Evolutionary conservation across 116 monocot genomes (phyloP).

Genomic region (Papilionanthe hybrid): DNA sequence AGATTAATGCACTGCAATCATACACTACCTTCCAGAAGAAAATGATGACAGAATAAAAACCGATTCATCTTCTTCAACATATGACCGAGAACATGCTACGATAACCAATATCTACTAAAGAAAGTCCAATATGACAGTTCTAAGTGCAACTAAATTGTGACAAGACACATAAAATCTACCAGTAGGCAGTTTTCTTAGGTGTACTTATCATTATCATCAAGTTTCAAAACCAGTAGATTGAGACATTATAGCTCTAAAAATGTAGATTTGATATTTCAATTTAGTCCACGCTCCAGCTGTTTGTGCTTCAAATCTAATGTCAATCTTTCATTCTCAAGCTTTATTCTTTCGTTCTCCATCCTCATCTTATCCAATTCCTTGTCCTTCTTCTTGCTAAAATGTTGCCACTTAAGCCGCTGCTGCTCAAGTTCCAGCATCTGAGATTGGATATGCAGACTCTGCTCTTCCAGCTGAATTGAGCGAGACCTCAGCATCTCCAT

Average conservation of each 20-base stretch:
- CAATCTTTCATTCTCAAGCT: constrained; percentile 54
- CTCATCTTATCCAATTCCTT: constrained; percentile 57
- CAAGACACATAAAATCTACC: neutral
- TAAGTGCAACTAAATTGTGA: neutral
- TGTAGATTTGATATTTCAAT: constrained; percentile 1
- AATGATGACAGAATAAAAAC: neutral
- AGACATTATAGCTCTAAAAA: constrained; percentile 6
- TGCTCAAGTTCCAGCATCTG: constrained; percentile 62
- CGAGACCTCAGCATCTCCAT: constrained; percentile 38
- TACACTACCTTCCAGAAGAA: neutral
- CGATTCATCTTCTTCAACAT: neutral
- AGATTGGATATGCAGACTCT: constrained; percentile 52
- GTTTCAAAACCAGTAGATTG: constrained; percentile 4
- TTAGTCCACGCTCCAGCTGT: constrained; percentile 36
- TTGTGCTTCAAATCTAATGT: constrained; percentile 47
- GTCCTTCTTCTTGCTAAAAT: constrained; percentile 63
- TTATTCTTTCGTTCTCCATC: constrained; percentile 71
- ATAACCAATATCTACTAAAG: neutral
- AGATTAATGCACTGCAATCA: neutral
- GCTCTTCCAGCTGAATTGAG: constrained; percentile 54
- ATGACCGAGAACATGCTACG: neutral
- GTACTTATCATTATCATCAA: neutral
- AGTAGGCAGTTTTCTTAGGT: neutral
- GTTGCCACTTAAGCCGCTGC: constrained; percentile 57
- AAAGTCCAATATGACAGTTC: neutral